Evolutionary conservation across 257 asterid species (phyloP).

Genomic region (Jacaranda mimosifolia): DNA sequence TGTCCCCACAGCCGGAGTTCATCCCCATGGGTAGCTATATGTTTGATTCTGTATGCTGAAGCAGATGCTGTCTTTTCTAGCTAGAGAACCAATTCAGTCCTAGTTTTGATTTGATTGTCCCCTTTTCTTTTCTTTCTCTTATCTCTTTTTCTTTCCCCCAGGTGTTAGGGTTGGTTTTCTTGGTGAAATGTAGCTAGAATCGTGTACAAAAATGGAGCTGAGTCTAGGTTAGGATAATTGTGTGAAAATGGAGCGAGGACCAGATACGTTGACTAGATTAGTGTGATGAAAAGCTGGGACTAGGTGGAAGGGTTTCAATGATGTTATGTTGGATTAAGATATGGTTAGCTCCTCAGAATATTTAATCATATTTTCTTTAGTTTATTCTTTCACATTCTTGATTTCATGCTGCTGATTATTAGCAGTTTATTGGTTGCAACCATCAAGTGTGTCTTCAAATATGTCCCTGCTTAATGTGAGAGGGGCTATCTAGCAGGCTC

Average conservation of each 20-base stretch:
- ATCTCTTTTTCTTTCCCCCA: no score
- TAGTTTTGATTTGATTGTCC: constrained; percentile 15
- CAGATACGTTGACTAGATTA: constrained; percentile 10
- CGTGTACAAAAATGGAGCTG: constrained; percentile 34
- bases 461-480: no score
- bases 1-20: constrained; percentile 59
- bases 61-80: constrained; percentile 33
- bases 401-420: background rate
- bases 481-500: no score
- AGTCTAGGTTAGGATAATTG: constrained; percentile 25
- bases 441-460: background rate
- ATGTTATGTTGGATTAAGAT: background rate
- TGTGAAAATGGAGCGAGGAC: constrained; percentile 3
- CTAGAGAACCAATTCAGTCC: constrained; percentile 35
- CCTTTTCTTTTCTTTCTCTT: no score
- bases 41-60: constrained; percentile 56
- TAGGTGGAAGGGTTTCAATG: constrained; percentile 13
- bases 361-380: background rate
- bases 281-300: background rate
- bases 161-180: background rate
- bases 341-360: constrained; percentile 12
- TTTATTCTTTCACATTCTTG: background rate
- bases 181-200: constrained; percentile 12
- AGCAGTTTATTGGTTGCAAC: background rate
- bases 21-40: constrained; percentile 62